Evolutionary conservation across 441 rosid species (phyloP), one percentile per base, ranked within the genome.

Genomic region (Heliophila coronopifolia): DNA sequence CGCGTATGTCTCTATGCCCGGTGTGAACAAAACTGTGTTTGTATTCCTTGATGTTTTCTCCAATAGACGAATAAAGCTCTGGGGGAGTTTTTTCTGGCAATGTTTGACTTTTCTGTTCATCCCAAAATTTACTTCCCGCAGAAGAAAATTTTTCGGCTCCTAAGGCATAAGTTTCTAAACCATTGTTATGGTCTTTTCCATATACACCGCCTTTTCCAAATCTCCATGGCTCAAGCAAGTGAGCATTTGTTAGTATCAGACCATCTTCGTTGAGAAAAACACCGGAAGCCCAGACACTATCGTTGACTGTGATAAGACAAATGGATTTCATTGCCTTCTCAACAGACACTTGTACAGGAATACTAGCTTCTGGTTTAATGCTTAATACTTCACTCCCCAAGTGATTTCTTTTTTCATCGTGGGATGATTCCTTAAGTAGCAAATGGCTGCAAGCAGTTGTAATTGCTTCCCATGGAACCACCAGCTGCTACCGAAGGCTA

Each of bases 391-490:
- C 46, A 41, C 10, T 63, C 8, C 57, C 51, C 69, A 59, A 52
- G 43, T 67, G 51, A 66, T 48, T 59, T 38, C 53, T 31, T 75
- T 70, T 76, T 54, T 66, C 81, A 41, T 59, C 79, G 52, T 39
- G 63, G 52, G 63, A 70, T 56, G 94, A 75, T 72, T 73, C 78
- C 76, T 80, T 73, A 71, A 70, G 78, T 74, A 88, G 86, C 66
- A 84, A 76, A 76, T 77, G 78, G 65, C 77, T 69, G 72, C 85
- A 83, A 77, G 92, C 88, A 73, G 79, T 67, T 72, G 90, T 80
- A 73, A 93, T 76, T 80, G 94, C 96, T 71, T 77, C 91, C 97
- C 97, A 93, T 1, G 97, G 97, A 73, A 93, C 86, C 90, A 93
- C 84, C 73, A 86, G 90, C 99, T 84, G 96, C 80, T 71, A 83